These are phyloP conservation scores for Paramecium sonneborni DNA, from an alignment of 73 alveolate species.

Conservation along the genomic window DNA sequence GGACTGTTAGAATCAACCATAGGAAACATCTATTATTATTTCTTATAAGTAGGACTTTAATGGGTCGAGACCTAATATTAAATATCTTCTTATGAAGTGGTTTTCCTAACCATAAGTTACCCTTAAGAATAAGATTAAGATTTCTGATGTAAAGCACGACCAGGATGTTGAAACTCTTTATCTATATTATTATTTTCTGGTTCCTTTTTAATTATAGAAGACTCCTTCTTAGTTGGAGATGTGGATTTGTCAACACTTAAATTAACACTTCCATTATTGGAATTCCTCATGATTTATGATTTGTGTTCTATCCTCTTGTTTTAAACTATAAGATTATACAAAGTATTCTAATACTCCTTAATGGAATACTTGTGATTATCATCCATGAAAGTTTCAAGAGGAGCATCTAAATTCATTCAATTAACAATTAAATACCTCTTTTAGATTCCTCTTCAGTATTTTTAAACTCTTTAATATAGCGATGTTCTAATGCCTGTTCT, in stretches of 20 bases:
- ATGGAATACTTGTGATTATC: conserved; percentile 81
- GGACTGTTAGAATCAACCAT: conserved; percentile 42
- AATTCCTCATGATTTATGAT: not conserved
- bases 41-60: conserved; percentile 29
- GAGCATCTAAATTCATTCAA: not conserved
- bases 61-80: not conserved
- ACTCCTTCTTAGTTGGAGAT: conserved; percentile 43
- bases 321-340: not conserved
- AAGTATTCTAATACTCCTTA: conserved; percentile 75
- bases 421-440: conserved; percentile 69
- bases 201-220: not conserved
- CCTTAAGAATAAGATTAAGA: not conserved
- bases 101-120: not conserved
- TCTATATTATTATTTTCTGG: not conserved
- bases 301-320: not conserved
- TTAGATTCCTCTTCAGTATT: not conserved
- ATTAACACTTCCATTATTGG: not conserved
- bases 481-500: conserved; percentile 64
- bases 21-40: conserved; percentile 1
- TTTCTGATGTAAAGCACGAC: not conserved
- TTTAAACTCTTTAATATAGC: conserved; percentile 11
- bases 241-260: conserved; percentile 27
- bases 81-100: not conserved
- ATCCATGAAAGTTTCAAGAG: conserved; percentile 79
- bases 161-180: not conserved